phyloP scores from a whole-genome alignment of 495 filamentous ascomycete species.

The Aspergillus bertholletiae region DNA sequence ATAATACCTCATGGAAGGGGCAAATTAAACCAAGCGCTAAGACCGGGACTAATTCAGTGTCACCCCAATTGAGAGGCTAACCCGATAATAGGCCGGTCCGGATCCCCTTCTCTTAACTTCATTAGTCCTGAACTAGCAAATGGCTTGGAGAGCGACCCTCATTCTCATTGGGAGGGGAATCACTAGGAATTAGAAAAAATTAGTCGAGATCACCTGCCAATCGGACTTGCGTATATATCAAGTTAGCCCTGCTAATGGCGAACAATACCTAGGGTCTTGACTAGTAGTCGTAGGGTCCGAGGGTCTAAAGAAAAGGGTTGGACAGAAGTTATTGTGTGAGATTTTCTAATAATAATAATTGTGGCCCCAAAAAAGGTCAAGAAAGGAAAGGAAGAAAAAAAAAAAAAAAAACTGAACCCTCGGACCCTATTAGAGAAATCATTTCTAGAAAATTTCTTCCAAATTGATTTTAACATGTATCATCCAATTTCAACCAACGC shows the following conservation, averaged over 20 bases:
- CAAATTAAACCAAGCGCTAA: slow-evolving; percentile 4
- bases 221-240: neutral
- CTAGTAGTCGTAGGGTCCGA: too few relatives aligned
- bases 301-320: too few relatives aligned
- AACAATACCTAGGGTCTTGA: too few relatives aligned
- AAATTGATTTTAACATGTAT: too few relatives aligned
- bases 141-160: neutral
- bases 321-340: neutral
- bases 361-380: neutral
- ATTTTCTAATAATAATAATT: neutral
- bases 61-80: slow-evolving; percentile 1
- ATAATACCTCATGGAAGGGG: neutral
- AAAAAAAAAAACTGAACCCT: too few relatives aligned
- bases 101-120: neutral
- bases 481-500: neutral
- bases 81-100: slow-evolving; percentile 7
- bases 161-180: neutral
- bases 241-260: too few relatives aligned
- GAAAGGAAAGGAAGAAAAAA: neutral
- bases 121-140: slow-evolving; percentile 1
- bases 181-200: neutral
- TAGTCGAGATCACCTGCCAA: neutral
- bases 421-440: too few relatives aligned
- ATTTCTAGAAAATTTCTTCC: too few relatives aligned
- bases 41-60: neutral